A percentile compares a stretch with the other conserved stretches of the same genome.
Conservation (phyloP, 2,329 filamentous ascomycete genomes). For the Fusarium napiforme region DNA sequence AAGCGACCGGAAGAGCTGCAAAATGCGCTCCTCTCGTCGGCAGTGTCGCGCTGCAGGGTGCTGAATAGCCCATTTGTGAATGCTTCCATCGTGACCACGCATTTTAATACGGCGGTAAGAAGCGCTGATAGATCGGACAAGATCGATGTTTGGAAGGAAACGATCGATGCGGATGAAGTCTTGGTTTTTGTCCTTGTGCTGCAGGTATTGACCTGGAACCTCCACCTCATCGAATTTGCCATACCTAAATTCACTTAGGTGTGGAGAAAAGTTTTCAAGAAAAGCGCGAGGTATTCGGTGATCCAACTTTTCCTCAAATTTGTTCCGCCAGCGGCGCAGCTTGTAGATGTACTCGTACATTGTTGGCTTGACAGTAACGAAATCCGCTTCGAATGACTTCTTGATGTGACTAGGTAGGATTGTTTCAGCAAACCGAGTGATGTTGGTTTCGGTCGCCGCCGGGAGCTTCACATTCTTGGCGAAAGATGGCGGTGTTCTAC, state of each 20-base stretch:
- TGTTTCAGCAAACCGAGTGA: conserved; percentile 94
- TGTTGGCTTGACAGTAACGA: conserved; percentile 92
- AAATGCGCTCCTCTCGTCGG: conserved; percentile 90
- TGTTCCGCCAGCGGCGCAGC: conserved; percentile 92
- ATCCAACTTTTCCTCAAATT: conserved; percentile 97
- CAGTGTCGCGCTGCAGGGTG: conserved; percentile 94
- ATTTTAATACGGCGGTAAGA: conserved; percentile 96
- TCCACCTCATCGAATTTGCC: conserved; percentile 99
- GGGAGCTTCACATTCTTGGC: conserved; percentile 93
- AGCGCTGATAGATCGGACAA: conserved; percentile 88
- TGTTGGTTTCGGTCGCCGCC: conserved; percentile 90
- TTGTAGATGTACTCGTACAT: conserved; percentile 99
- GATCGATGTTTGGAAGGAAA: conserved; percentile 93
- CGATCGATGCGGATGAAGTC: conserved; percentile 98
- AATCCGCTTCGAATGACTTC: conserved; percentile 97
- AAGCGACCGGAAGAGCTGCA: conserved; percentile 97
- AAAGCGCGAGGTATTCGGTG: conserved; percentile 77
- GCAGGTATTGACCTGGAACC: conserved; percentile 94
- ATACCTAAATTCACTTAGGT: conserved; percentile 96
- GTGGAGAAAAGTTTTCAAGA: conserved; percentile 87
- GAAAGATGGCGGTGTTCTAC: conserved; percentile 85
- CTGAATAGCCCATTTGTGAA: conserved; percentile 97
- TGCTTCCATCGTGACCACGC: conserved; percentile 93
- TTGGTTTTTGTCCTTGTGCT: conserved; percentile 98
- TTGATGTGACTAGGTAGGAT: conserved; percentile 95